Base-by-base conservation (phyloP, 2,329 filamentous ascomycete species). In the Eutypella sp. region DNA sequence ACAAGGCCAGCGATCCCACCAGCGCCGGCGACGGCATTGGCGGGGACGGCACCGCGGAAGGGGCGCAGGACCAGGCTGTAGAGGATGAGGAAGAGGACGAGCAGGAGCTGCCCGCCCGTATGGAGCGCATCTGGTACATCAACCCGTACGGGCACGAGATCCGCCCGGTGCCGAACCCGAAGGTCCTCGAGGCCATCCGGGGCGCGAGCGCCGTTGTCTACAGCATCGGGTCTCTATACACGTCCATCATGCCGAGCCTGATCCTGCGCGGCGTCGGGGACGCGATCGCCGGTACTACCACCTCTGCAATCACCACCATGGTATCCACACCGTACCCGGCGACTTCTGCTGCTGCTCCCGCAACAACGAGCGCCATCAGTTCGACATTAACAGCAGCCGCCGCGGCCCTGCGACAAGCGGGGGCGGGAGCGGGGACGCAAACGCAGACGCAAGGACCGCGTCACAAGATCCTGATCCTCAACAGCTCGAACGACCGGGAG, bases 111-210 rank as follows among this genome's bases (percentile, higher is more conserved):
- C 79, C 88, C 0, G 77, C 85, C 0, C 78, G 88, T 23, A 95
- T 97, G 55, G 75, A 84, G 45, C 73, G 91, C 2, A 76, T 97
- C 25, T 97, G 90, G 89, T 97, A 97, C 70, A 97, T 97, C 70
- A 97, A 96, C 60, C 92, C 92, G 0, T 97, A 96, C 64, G 92
- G 92, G n/a, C 89, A 96, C 62, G 91, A 96, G 66, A 96, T 97
- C 55, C 81, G 84, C 16, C 87, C 91, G 0, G 78, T 84, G 0
- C 87, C 89, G 2, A 97, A 96, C 58, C 84, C 89, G 0, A 83
- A 89, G 42, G 89, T 92, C 0, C 57, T 95, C 0, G 76, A 81
- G 7, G 81, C 89, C 0, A 65, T 97, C 1, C 69, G 71, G 15
- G 68, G 70, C 2, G 78, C 87, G 0, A 76, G 81, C 46, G 84